Base-by-base conservation (phyloP, 257 asterid species). In the Haberlea rhodopensis region DNA sequence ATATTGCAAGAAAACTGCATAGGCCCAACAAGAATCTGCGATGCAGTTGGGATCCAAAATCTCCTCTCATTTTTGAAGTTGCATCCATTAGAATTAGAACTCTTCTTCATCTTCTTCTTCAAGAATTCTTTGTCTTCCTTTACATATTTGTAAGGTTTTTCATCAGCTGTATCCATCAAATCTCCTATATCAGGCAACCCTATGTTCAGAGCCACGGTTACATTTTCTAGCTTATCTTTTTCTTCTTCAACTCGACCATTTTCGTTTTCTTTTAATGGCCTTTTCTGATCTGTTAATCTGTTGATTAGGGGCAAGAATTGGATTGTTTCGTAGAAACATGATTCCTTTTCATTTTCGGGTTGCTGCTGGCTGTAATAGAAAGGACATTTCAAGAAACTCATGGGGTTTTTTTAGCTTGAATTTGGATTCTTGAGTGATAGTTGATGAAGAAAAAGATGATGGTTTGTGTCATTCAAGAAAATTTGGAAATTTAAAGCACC, bases 21-120 rank as follows among this genome's bases (percentile, higher is more conserved):
- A 29, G 96, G 96, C 9, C 98, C 98, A 24, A 89, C 89, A 51
- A 91, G 96, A 76, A 91, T 91, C 77, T 91, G 98, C 0, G 96
- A 77, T 60, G 91, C 88, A 23, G 96, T 87, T 23, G 98, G 98
- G 29, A 89, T 91, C 96, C 96, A 91, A 78, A 79, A 91, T 66
- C 95, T 80, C 73, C 82, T 78, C 70, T 74, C 80, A 18, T 19
- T 70, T 60, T 27, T 67, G 19, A 62, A 71, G 45, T 57, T 80
- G 68, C 74, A 28, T 6, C 65, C 73, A 16, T 62, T 57, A 65
- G 25, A 5, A 37, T 37, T 37, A 13, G 65, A 21, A 1, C 53
- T 58, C 24, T 60, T 55, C 52, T 48, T 59, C 62, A 21, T 67
- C 56, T 6, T 68, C 67, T 57, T 71, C 79, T 43, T 65, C 62